Evolutionary conservation across 805 yeast genomes (phyloP).

Genomic region (Candida coquimbonensis): DNA sequence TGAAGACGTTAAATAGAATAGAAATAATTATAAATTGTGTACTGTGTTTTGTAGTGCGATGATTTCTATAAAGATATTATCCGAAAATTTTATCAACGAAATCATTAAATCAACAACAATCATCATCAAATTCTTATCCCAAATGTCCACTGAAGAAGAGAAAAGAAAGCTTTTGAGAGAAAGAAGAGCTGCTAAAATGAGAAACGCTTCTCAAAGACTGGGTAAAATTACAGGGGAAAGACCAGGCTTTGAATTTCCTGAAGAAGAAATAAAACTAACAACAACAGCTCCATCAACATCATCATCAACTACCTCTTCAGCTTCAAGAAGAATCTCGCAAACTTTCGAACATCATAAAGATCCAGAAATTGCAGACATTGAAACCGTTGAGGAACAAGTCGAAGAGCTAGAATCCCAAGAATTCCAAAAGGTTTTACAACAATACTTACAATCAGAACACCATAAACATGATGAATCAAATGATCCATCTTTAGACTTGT

Average conservation of each 20-base stretch:
- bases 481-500: constrained; percentile 11
- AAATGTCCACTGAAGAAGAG: constrained; percentile 17
- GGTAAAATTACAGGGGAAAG: constrained; percentile 22
- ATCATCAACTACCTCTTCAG: neutral
- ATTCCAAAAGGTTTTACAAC: constrained; percentile 18
- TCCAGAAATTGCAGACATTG: constrained; percentile 14
- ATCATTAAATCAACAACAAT: neutral
- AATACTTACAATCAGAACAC: constrained; percentile 11
- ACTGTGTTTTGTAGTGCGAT: too few species aligned
- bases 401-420: constrained; percentile 11
- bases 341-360: constrained; percentile 10
- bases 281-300: neutral
- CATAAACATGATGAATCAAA: constrained; percentile 7
- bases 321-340: constrained; percentile 14
- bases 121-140: neutral
- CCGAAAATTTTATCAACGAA: neutral
- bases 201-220: constrained; percentile 15
- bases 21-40: neutral
- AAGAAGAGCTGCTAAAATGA: constrained; percentile 23
- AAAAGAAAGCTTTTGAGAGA: constrained; percentile 21
- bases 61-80: neutral
- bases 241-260: constrained; percentile 1
- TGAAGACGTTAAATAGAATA: neutral
- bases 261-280: neutral
- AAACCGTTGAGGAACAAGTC: neutral